These are phyloP conservation scores for Wickerhamiella allomyrinae DNA, from an alignment of 805 yeast species.

Conservation along the genomic window DNA sequence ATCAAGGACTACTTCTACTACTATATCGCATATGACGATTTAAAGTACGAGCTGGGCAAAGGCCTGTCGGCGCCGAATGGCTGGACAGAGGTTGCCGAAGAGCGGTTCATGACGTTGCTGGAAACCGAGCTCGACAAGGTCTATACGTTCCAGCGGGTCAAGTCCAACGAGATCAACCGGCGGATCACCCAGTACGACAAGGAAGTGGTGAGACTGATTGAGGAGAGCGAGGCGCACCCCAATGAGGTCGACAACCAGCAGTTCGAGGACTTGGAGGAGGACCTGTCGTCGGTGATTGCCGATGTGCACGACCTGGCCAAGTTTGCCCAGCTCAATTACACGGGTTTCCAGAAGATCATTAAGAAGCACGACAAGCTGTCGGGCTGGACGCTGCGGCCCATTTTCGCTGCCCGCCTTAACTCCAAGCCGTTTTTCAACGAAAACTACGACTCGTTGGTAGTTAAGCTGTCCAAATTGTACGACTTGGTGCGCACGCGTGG, in stretches of 20 bases:
- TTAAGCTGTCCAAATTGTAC: constrained; percentile 74
- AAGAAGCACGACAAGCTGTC: constrained; percentile 94
- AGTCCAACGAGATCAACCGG: constrained; percentile 71
- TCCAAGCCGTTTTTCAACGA: constrained; percentile 93
- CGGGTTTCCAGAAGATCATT: constrained; percentile 92
- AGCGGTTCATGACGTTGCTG: constrained; percentile 55
- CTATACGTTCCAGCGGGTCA: constrained; percentile 77
- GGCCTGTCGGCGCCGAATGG: constrained; percentile 38
- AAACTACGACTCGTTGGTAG: constrained; percentile 79
- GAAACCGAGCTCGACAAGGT: constrained; percentile 88
- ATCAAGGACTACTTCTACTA: constrained; percentile 84
- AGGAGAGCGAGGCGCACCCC: constrained; percentile 27
- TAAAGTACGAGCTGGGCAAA: constrained; percentile 66
- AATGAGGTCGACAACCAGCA: constrained; percentile 41
- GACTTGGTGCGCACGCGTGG: constrained; percentile 94
- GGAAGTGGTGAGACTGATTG: constrained; percentile 50
- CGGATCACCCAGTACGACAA: constrained; percentile 71
- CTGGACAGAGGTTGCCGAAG: constrained; percentile 76
- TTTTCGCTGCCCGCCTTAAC: constrained; percentile 83
- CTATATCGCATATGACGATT: constrained; percentile 81
- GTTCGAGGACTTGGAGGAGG: constrained; percentile 62
- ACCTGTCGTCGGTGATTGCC: constrained; percentile 75
- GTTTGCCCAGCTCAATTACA: constrained; percentile 82
- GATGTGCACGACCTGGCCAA: constrained; percentile 95
- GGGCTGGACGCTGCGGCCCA: constrained; percentile 66